A percentile compares a stretch with the other conserved stretches of the same genome.
Evolutionary conservation across 805 yeast genomes (phyloP).

Genomic region (Pichia gijzeniarum): DNA sequence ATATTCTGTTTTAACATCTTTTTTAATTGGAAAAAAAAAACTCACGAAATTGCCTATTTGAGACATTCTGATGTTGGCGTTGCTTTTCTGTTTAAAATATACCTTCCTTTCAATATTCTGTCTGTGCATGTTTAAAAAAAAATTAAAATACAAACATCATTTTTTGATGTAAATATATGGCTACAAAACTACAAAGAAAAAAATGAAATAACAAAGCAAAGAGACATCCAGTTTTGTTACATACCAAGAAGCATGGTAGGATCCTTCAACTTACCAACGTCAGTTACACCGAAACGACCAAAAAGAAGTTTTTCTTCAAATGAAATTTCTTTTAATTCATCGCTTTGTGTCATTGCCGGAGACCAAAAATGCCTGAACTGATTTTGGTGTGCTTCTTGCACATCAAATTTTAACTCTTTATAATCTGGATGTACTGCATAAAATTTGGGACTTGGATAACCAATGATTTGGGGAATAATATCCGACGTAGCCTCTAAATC

Average conservation of each 20-base stretch:
- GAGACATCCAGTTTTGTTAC: too few relatives aligned
- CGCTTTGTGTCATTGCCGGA: neutral
- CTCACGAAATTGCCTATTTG: too few relatives aligned
- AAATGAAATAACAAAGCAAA: too few relatives aligned
- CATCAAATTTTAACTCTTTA: neutral
- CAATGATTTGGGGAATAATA: neutral
- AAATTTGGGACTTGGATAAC: neutral
- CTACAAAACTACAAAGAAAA: too few relatives aligned
- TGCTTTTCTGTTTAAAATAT: too few relatives aligned
- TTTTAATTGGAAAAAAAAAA: too few relatives aligned
- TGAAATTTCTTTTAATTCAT: neutral
- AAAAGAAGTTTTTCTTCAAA: slow-evolving; percentile 1
- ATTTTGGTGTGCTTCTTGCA: neutral
- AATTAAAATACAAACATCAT: too few relatives aligned
- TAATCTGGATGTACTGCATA: neutral
- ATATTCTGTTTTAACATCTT: too few relatives aligned
- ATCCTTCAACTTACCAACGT: neutral
- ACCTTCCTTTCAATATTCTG: too few relatives aligned
- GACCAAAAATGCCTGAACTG: neutral
- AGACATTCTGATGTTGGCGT: too few relatives aligned
- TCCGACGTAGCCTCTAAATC: neutral
- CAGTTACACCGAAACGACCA: neutral
- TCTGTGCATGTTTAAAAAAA: too few relatives aligned
- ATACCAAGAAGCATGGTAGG: neutral
- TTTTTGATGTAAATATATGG: too few relatives aligned